Evolutionary conservation across 1,284 basidiomycete genomes (phyloP), one percentile per base, ranked within the genome.

Genomic region (Sanghuangporus baumii): DNA sequence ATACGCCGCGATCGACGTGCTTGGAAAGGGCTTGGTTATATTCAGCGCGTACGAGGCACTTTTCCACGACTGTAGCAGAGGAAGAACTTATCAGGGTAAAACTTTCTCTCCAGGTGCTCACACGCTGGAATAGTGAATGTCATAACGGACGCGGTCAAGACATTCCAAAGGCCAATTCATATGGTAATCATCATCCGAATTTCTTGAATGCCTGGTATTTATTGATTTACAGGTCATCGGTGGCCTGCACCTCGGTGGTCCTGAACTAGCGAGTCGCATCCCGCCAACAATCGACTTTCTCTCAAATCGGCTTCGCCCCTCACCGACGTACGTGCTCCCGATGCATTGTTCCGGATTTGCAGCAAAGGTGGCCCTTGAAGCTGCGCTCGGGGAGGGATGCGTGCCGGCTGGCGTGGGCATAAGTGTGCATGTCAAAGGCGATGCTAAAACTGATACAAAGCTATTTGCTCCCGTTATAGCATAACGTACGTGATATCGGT

Each of bases 41-140:
- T 91, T 94, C 73, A 92, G 88, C 75, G 86, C 91, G 83, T 91
- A 66, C 72, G 87, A 18, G 43, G 26, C 48, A 37, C 47, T 43
- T 20, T 59, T 59, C 12, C 50, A 55, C 50, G 57, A 38, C 6
- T 52, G 11, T 16, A 31, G 59, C 55, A 43, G 52, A 40, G 57
- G 11, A 23, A 46, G 7, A 11, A 7, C 12, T 11, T 23, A 34
- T n/a, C 6, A 8, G 36, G 14, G 52, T 46, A n/a, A 7, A 18
- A 14, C 50, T 54, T 50, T 38, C 51, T 14, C 14, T 51, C 14
- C 66, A 90, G 88, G 9, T 92, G 89, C 71, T 91, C 89, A 4
- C 89, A 93, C 73, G 89, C 91, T 3, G 91, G 90, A 0, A 91
- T 93, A 63, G 86, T 91, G 61, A 94, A 94, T 67, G 90, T 93